Evolutionary conservation across 2,329 filamentous ascomycete genomes (phyloP).

Genomic region (Tolypocladium pustulatum): DNA sequence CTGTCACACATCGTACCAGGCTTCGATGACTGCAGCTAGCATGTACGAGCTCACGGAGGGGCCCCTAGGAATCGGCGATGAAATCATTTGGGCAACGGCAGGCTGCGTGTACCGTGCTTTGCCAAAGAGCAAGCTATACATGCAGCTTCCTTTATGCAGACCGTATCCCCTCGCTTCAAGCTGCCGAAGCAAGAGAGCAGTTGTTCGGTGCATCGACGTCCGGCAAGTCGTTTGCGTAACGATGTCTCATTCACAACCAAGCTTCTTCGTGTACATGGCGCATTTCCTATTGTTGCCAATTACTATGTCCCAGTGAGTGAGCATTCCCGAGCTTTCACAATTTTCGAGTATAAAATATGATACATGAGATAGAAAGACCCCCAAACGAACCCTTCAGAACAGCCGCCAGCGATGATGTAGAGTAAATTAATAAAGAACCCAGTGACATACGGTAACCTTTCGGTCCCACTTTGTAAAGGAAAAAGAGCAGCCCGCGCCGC

Average conservation of each 20-base stretch:
- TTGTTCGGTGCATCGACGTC: neutral
- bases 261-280: neutral
- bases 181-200: neutral
- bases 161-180: neutral
- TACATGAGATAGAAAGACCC: neutral
- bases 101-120: neutral
- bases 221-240: neutral
- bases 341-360: neutral
- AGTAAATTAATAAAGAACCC: neutral
- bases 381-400: neutral
- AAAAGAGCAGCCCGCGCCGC: neutral
- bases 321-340: too few relatives aligned
- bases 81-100: neutral
- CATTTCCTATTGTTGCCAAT: neutral
- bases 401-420: neutral
- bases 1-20: neutral
- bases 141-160: neutral
- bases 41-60: neutral
- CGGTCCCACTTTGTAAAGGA: neutral
- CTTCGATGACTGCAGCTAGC: neutral
- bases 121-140: neutral
- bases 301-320: neutral
- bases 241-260: neutral
- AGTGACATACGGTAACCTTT: neutral
- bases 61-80: neutral